Percentiles rank a stretch among this genome's conserved stretches.
Conservation (phyloP, 345 rosid species). For the Eucalyptus paniculata region DNA sequence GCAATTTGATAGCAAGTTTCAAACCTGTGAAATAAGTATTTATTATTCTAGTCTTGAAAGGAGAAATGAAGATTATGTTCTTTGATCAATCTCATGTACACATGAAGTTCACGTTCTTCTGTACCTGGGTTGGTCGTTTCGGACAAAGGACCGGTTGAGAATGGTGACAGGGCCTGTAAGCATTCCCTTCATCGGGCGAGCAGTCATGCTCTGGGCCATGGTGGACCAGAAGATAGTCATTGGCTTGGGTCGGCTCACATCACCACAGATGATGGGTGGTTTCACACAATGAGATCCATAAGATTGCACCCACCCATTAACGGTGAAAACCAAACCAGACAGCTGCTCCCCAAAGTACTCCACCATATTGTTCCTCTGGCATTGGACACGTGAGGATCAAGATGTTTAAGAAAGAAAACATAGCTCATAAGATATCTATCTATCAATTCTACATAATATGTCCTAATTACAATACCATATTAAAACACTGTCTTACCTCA, state of each 20-base stretch:
- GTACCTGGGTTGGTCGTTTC: conserved; percentile 96
- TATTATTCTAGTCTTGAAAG: neutral
- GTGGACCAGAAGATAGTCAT: conserved; percentile 98
- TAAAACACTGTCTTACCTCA: conserved; percentile 39
- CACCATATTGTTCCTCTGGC: conserved; percentile 92
- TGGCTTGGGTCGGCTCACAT: conserved; percentile 92
- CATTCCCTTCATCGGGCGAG: conserved; percentile 98
- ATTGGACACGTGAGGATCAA: neutral
- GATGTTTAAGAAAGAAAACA: neutral
- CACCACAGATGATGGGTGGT: conserved; percentile 98
- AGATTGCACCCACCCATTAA: conserved; percentile 96
- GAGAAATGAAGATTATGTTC: neutral
- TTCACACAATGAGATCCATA: conserved; percentile 96
- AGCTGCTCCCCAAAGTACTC: conserved; percentile 93
- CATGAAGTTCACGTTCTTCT: neutral
- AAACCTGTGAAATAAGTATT: conserved; percentile 18
- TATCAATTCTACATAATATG: no score
- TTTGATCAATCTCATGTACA: neutral
- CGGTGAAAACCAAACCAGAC: conserved; percentile 81
- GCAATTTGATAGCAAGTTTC: conserved; percentile 96
- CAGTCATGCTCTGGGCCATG: conserved; percentile 82
- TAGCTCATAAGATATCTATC: no score
- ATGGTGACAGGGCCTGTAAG: conserved; percentile 98
- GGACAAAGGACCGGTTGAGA: conserved; percentile 93
- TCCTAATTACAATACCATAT: neutral